Conservation (phyloP, 805 yeast species). For the Hyphopichia homilentoma region DNA sequence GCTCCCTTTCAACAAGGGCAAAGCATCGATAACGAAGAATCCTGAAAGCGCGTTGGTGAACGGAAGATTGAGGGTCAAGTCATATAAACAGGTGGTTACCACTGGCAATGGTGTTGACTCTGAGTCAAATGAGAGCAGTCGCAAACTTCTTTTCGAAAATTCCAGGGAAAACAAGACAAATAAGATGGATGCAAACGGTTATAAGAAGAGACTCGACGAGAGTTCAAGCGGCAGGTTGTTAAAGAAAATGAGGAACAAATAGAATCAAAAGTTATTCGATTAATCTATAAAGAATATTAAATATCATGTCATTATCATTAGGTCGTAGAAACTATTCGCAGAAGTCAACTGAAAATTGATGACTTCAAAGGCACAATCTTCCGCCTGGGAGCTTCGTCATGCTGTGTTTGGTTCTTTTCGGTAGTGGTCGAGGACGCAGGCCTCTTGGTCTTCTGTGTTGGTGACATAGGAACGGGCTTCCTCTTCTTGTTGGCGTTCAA, state of each 20-base stretch:
- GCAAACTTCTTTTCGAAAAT: slow-evolving; percentile 27
- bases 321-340: neutral
- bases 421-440: neutral
- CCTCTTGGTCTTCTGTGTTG: too few relatives aligned
- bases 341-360: slow-evolving; percentile 22
- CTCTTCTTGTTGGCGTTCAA: slow-evolving; percentile 6
- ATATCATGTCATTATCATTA: slow-evolving; percentile 2
- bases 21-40: slow-evolving; percentile 52
- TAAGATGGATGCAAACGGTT: slow-evolving; percentile 12
- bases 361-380: slow-evolving; percentile 23
- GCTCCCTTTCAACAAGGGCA: slow-evolving; percentile 58
- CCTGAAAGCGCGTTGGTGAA: slow-evolving; percentile 65
- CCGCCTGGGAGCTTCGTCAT: slow-evolving; percentile 6
- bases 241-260: slow-evolving; percentile 13
- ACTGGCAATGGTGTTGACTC: slow-evolving; percentile 38
- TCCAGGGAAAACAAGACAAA: slow-evolving; percentile 11
- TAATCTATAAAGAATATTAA: neutral
- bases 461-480: neutral
- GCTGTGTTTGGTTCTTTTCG: slow-evolving; percentile 1
- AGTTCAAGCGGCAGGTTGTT: slow-evolving; percentile 21
- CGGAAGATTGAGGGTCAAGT: slow-evolving; percentile 69
- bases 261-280: neutral
- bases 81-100: slow-evolving; percentile 72
- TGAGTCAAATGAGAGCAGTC: slow-evolving; percentile 9
- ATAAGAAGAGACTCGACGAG: slow-evolving; percentile 20